Conservation (phyloP, 1,284 basidiomycete genomes). For the Malassezia yamatoensis region DNA sequence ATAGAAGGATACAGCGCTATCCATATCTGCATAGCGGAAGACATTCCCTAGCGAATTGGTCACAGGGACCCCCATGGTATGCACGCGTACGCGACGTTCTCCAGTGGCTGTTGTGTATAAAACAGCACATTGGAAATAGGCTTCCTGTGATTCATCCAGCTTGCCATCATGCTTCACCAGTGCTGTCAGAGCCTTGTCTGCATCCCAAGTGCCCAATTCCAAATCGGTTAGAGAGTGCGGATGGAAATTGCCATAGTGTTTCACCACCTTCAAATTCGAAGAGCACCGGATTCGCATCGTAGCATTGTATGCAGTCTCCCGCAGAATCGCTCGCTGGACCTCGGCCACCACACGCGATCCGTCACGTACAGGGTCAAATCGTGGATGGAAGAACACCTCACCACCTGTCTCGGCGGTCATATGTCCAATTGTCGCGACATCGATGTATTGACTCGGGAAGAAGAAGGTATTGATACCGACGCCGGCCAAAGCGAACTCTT, state of each 20-base stretch:
- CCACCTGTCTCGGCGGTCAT: constrained; percentile 75
- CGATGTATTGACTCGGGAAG: constrained; percentile 70
- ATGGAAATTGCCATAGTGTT: constrained; percentile 72
- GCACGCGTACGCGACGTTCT: constrained; percentile 69
- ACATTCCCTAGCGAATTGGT: constrained; percentile 78
- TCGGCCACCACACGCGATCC: constrained; percentile 62
- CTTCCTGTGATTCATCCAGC: constrained; percentile 67
- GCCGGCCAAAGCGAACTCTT: constrained; percentile 78
- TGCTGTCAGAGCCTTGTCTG: constrained; percentile 68
- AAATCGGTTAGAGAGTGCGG: constrained; percentile 66
- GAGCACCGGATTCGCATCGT: constrained; percentile 75
- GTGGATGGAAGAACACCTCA: constrained; percentile 82
- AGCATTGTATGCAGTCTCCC: constrained; percentile 71
- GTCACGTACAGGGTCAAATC: constrained; percentile 68
- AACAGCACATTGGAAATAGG: constrained; percentile 78
- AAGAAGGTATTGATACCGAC: constrained; percentile 84
- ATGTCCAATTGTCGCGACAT: constrained; percentile 67
- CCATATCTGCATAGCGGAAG: constrained; percentile 85
- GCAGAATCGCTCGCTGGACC: constrained; percentile 60
- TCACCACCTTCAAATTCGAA: constrained; percentile 64
- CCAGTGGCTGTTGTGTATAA: constrained; percentile 75
- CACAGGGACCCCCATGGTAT: constrained; percentile 74
- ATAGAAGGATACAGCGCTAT: constrained; percentile 65
- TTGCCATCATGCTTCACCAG: constrained; percentile 57
- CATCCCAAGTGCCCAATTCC: constrained; percentile 68